Percentiles rank a stretch among this genome's conserved stretches.
phyloP scores from a whole-genome alignment of 441 rosid genomes.

The Theobroma grandiflorum region DNA sequence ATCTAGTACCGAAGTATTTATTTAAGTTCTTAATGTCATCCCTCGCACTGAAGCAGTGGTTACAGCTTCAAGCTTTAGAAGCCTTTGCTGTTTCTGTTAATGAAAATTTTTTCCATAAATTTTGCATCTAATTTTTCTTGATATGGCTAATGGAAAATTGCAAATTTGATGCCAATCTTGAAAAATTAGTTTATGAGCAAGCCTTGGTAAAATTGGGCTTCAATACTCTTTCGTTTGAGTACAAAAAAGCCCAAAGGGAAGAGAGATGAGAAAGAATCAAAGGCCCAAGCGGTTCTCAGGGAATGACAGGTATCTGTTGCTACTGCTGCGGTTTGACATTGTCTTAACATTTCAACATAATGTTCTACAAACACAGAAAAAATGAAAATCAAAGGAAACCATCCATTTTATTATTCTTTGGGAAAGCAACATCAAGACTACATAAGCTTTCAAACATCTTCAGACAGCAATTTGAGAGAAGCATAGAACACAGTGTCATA shows the following conservation, averaged over 20 bases:
- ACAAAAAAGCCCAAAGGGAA: background rate
- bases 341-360: too few relatives aligned
- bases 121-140: background rate
- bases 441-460: background rate
- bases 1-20: background rate
- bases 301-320: background rate
- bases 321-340: too few relatives aligned
- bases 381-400: background rate
- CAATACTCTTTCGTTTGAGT: background rate
- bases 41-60: background rate
- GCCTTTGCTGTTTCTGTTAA: background rate
- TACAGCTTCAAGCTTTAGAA: background rate
- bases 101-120: background rate
- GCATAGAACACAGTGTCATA: background rate
- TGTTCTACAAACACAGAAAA: background rate
- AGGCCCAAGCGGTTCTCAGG: background rate
- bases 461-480: background rate
- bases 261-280: background rate
- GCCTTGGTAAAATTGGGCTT: background rate
- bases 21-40: background rate
- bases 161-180: background rate
- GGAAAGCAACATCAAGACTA: background rate
- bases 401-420: background rate
- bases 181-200: background rate
- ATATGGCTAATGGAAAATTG: background rate